Percentiles rank a stretch among this genome's conserved stretches.
These are phyloP conservation scores for Diaporthe humulicola DNA, from an alignment of 2,329 filamentous ascomycete genomes.

Conservation along the genomic window DNA sequence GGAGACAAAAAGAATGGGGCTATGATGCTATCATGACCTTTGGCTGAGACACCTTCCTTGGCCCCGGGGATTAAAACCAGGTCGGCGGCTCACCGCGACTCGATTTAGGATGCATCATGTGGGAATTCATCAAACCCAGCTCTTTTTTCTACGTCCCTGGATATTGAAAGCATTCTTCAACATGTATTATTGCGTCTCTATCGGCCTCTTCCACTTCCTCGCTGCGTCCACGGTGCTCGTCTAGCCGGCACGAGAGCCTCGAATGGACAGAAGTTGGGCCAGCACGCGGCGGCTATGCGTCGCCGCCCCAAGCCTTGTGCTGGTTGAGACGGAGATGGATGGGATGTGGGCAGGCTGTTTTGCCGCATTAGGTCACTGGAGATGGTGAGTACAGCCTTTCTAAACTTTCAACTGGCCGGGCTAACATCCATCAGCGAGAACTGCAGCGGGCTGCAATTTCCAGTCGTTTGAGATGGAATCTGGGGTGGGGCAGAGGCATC, in stretches of 20 bases:
- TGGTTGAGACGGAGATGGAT: too few relatives aligned
- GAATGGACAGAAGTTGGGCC: too few relatives aligned
- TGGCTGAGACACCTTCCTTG: conserved; percentile 10
- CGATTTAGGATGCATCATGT: neutral
- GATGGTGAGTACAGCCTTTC: too few relatives aligned
- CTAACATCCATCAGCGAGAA: neutral
- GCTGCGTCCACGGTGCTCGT: conserved; percentile 6
- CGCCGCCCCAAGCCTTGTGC: neutral
- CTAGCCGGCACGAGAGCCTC: neutral
- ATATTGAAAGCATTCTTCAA: neutral
- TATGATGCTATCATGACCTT: conserved; percentile 26
- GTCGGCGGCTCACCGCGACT: neutral
- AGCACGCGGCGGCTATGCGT: neutral
- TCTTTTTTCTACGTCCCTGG: neutral
- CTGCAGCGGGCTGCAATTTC: too few relatives aligned
- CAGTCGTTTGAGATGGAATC: too few relatives aligned
- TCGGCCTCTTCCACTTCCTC: conserved; percentile 23
- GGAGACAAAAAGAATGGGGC: neutral
- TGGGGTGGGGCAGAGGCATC: too few relatives aligned
- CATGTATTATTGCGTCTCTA: conserved; percentile 29
- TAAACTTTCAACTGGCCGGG: neutral
- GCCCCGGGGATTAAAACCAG: neutral
- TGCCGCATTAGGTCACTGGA: neutral
- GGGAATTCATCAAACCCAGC: too few relatives aligned
- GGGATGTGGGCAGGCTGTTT: neutral